These are phyloP conservation scores for Veloboletus limbatus DNA, from an alignment of 1,284 basidiomycete genomes.

Conservation along the genomic window DNA sequence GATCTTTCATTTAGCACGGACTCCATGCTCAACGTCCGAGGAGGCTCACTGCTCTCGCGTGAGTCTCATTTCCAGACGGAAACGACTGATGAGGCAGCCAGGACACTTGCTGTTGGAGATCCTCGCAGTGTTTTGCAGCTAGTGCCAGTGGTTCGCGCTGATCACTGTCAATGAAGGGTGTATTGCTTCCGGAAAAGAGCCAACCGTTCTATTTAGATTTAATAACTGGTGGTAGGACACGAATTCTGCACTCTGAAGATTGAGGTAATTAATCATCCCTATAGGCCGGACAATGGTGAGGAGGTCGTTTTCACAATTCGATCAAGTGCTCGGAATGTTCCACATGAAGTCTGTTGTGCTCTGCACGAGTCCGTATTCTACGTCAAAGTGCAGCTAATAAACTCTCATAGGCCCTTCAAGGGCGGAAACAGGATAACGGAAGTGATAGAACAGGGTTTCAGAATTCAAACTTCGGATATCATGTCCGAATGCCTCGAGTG, in stretches of 20 bases:
- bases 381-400: not conserved
- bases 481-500: conserved; percentile 25
- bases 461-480: conserved; percentile 20
- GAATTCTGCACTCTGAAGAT: conserved; percentile 15
- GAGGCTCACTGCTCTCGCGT: conserved; percentile 39
- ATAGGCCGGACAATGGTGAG: conserved; percentile 33
- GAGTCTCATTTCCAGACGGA: conserved; percentile 32
- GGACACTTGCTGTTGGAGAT: conserved; percentile 44
- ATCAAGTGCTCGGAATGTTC: conserved; percentile 48
- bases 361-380: conserved; percentile 30
- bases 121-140: conserved; percentile 46
- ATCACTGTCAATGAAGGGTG: conserved; percentile 32
- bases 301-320: conserved; percentile 39
- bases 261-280: conserved; percentile 19
- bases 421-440: conserved; percentile 7
- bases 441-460: conserved; percentile 11
- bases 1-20: conserved; percentile 41
- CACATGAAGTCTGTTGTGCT: conserved; percentile 26
- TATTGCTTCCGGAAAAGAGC: conserved; percentile 41
- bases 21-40: conserved; percentile 39
- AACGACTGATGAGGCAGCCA: conserved; percentile 37
- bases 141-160: no score
- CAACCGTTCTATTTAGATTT: conserved; percentile 38
- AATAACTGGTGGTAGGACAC: conserved; percentile 41
- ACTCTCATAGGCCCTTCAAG: conserved; percentile 20